Conservation (phyloP, 1,139 yeast species). For the Kluyveromyces sp. region DNA sequence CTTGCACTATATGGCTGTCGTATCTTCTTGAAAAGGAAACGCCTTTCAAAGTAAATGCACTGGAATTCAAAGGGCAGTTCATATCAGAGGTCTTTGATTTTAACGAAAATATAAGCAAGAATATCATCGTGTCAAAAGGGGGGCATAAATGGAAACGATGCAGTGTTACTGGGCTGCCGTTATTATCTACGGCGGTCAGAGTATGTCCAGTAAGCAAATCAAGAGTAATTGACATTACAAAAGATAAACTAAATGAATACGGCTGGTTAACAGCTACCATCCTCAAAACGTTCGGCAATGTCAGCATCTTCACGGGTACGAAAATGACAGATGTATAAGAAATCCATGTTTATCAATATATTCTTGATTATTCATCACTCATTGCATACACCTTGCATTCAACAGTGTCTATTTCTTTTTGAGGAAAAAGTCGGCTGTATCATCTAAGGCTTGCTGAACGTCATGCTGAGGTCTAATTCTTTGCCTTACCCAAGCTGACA, state of each 20-base stretch:
- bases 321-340: constrained; percentile 12
- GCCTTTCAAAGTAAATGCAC: constrained; percentile 9
- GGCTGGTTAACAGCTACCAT: constrained; percentile 32
- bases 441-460: constrained; percentile 16
- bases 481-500: constrained; percentile 72
- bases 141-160: constrained; percentile 35
- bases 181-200: constrained; percentile 32
- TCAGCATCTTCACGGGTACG: constrained; percentile 29
- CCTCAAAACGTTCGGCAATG: constrained; percentile 20
- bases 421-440: constrained; percentile 20
- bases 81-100: constrained; percentile 31
- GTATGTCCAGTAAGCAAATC: constrained; percentile 33
- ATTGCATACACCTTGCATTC: neutral
- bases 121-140: constrained; percentile 23
- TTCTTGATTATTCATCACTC: neutral
- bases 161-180: constrained; percentile 32
- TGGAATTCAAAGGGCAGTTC: constrained; percentile 26
- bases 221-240: constrained; percentile 31
- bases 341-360: constrained; percentile 1
- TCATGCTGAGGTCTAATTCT: constrained; percentile 29
- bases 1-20: constrained; percentile 26
- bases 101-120: constrained; percentile 14
- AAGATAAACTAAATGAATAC: constrained; percentile 26
- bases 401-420: constrained; percentile 1
- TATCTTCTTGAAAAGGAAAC: constrained; percentile 13